Base-by-base conservation (phyloP, 2,329 filamentous ascomycete genomes). In the Colletotrichum coccodes region DNA sequence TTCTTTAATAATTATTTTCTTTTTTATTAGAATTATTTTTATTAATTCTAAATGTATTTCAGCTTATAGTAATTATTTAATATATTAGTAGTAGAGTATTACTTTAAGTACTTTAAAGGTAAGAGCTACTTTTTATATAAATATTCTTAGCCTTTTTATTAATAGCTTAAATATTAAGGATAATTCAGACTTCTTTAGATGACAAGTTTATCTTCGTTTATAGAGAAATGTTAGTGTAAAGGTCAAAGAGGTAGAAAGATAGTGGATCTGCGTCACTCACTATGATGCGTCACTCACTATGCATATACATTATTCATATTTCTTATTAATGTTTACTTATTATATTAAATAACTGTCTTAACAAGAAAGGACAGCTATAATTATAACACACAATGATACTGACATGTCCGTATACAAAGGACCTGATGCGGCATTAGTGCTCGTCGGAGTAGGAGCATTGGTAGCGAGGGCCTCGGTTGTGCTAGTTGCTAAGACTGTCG, bases 351-450 rank as follows among this genome's bases (percentile, higher is more conserved):
- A 36, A 7, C 14, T 36, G 14, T 36, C 14, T 36, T 36, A 36
- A 36, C 14, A 36, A 36, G 34, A 18, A 4, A 47, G 2, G 2
- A 32, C 11, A 12, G 16, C 12, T 32, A 9, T 21, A 52, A 34
- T 6, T 6, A 21, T 14, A 34, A 52, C 12, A 6, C 26, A 49
- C 21, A 18, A 52, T 4, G 1, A 30, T 7, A 6, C 18, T 5
- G 6, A 12, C 3, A 4, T 54, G 9, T 40, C 3, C 11, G 9
- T 9, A 28, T 2, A 0, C 4, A 28, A 18, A 4, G 1, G 2
- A 28, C 9, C 2, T 18, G 14, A 26, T 4, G n/a, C 54, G 4
- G 7, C 11, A 30, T 46, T 59, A 2, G 44, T 60, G 1, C 44
- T 50, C 9, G 32, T 60, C 3, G 44, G 57, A 9, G 16, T 28